Evolutionary conservation across 2,329 filamentous ascomycete species (phyloP).

Genomic region (Coniosporium tulheliwenetii): DNA sequence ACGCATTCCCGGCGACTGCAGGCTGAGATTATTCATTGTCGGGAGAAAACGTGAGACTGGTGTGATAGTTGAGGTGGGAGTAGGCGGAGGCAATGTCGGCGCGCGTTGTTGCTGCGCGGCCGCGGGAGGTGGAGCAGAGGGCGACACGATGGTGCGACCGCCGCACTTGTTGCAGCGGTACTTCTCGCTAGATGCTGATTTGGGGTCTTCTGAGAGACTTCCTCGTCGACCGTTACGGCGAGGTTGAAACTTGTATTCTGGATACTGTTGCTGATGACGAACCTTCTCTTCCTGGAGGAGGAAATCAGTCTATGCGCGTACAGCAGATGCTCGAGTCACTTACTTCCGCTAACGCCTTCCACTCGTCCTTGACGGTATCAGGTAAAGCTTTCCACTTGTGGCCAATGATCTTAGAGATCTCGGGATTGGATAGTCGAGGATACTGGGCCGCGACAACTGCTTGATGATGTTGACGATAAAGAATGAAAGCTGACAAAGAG

Average conservation of each 20-base stretch:
- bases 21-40: slow-evolving; percentile 16
- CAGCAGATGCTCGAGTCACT: slow-evolving; percentile 5
- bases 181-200: slow-evolving; percentile 18
- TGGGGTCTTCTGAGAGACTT: slow-evolving; percentile 13
- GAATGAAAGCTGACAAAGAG: slow-evolving; percentile 65
- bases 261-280: slow-evolving; percentile 77
- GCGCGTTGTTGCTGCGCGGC: slow-evolving; percentile 2
- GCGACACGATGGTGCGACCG: slow-evolving; percentile 48
- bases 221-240: slow-evolving; percentile 36
- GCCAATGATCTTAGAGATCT: slow-evolving; percentile 95
- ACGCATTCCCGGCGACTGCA: slow-evolving; percentile 14
- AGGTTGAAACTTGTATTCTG: slow-evolving; percentile 88
- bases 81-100: slow-evolving; percentile 9
- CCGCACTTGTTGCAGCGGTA: slow-evolving; percentile 54
- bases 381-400: slow-evolving; percentile 74
- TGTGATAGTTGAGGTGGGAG: slow-evolving; percentile 13
- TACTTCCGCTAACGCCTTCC: slow-evolving; percentile 79
- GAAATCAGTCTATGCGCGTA: slow-evolving; percentile 2
- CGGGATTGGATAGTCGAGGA: slow-evolving; percentile 83
- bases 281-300: slow-evolving; percentile 61
- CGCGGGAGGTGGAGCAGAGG: slow-evolving; percentile 30
- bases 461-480: slow-evolving; percentile 91
- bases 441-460: slow-evolving; percentile 64
- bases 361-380: slow-evolving; percentile 61
- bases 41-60: slow-evolving; percentile 19